Conservation (phyloP, 164 flowering plant genomes). For the Saururus chinensis region DNA sequence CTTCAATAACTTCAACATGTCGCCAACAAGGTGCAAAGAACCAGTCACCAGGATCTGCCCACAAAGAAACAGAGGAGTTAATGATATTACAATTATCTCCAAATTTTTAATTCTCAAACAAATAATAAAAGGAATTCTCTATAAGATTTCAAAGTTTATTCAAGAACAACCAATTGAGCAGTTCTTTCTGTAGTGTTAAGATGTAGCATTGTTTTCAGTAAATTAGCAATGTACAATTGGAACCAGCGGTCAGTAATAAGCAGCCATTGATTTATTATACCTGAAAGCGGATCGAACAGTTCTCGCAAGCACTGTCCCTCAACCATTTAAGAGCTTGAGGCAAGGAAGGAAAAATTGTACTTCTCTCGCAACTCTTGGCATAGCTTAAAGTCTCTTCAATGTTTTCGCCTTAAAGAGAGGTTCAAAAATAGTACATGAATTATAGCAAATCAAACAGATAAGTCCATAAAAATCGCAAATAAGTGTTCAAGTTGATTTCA, state of each 20-base stretch:
- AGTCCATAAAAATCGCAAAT: neutral
- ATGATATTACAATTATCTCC: no score
- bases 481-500: no score
- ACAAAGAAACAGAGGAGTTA: neutral
- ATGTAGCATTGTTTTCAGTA: no score
- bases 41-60: conserved; percentile 87
- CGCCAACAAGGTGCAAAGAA: conserved; percentile 85
- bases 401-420: conserved; percentile 20
- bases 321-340: conserved; percentile 82
- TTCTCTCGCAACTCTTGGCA: conserved; percentile 28
- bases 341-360: conserved; percentile 63
- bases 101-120: no score
- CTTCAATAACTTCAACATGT: conserved; percentile 58
- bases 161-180: neutral
- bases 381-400: conserved; percentile 18
- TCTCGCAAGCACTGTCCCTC: conserved; percentile 48
- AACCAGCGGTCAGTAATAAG: no score
- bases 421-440: conserved; percentile 14
- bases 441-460: conserved; percentile 16
- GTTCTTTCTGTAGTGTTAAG: no score
- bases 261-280: conserved; percentile 27
- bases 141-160: neutral
- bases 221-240: no score
- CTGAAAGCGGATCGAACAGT: conserved; percentile 64
- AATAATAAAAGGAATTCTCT: neutral